phyloP scores from a whole-genome alignment of 352 stramenopile genomes.

The Stephanocyclus meneghinianus region DNA sequence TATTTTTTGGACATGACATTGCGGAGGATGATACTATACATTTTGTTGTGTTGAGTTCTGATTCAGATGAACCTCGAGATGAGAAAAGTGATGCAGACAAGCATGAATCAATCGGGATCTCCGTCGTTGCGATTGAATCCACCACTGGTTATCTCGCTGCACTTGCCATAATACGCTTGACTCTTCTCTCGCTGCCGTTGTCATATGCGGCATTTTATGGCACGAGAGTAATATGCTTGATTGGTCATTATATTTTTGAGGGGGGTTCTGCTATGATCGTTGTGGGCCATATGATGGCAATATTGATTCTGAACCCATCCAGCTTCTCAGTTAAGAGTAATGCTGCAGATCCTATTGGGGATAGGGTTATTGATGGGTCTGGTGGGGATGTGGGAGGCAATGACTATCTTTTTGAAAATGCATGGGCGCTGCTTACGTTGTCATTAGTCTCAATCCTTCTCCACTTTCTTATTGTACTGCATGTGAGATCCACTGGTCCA shows the following conservation, averaged over 20 bases:
- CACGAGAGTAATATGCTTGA: constrained; percentile 63
- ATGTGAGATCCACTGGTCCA: constrained; percentile 75
- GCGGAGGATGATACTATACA: neutral
- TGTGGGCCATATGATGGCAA: constrained; percentile 59
- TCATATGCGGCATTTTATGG: constrained; percentile 75
- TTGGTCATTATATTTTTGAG: constrained; percentile 71
- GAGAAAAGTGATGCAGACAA: neutral
- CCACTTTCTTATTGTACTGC: constrained; percentile 73
- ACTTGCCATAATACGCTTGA: constrained; percentile 57
- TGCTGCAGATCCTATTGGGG: constrained; percentile 8
- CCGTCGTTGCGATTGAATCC: constrained; percentile 31
- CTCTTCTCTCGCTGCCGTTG: constrained; percentile 66
- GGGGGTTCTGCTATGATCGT: constrained; percentile 53
- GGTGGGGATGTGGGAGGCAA: neutral
- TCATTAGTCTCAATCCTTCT: constrained; percentile 59
- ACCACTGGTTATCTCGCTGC: constrained; percentile 45
- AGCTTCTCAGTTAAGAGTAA: constrained; percentile 1
- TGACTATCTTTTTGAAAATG: constrained; percentile 7
- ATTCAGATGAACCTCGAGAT: neutral
- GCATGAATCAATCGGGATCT: constrained; percentile 22
- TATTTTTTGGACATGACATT: neutral
- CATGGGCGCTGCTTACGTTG: constrained; percentile 65
- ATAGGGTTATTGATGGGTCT: constrained; percentile 1
- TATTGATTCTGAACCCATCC: constrained; percentile 61
- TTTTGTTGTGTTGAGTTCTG: neutral